Evolutionary conservation across 2,329 filamentous ascomycete species (phyloP).

Genomic region (Xylaria multiplex): DNA sequence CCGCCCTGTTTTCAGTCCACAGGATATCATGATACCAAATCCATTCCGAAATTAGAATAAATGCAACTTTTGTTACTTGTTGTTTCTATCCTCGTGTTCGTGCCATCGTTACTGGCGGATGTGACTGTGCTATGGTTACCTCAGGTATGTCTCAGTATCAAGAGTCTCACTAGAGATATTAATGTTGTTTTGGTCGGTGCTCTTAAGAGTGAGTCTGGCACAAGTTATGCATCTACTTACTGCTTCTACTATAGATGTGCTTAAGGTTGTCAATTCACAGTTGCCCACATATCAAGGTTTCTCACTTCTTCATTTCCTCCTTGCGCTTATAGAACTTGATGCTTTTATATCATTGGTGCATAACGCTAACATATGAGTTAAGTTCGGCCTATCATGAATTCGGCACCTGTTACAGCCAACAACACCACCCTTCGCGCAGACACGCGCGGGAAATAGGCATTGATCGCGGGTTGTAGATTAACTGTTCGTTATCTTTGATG

Average conservation of each 20-base stretch:
- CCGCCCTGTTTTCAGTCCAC: slow-evolving; percentile 14
- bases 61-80: neutral
- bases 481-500: slow-evolving; percentile 22
- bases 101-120: neutral
- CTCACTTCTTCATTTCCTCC: neutral
- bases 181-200: neutral
- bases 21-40: slow-evolving; percentile 35
- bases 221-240: neutral
- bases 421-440: neutral
- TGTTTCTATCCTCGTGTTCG: neutral
- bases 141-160: neutral
- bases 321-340: neutral
- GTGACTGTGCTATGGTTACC: neutral
- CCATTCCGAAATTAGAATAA: slow-evolving; percentile 9
- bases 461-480: slow-evolving; percentile 25
- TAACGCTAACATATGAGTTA: neutral
- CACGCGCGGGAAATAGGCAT: neutral
- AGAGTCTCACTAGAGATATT: neutral
- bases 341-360: neutral
- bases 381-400: neutral
- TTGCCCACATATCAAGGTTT: neutral
- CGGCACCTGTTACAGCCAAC: neutral
- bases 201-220: neutral
- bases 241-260: neutral
- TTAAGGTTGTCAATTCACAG: too few relatives aligned